Evolutionary conservation across 1,284 basidiomycete species (phyloP), one percentile per base, ranked within the genome.

Genomic region (Phellopilus nigrolimitatus): DNA sequence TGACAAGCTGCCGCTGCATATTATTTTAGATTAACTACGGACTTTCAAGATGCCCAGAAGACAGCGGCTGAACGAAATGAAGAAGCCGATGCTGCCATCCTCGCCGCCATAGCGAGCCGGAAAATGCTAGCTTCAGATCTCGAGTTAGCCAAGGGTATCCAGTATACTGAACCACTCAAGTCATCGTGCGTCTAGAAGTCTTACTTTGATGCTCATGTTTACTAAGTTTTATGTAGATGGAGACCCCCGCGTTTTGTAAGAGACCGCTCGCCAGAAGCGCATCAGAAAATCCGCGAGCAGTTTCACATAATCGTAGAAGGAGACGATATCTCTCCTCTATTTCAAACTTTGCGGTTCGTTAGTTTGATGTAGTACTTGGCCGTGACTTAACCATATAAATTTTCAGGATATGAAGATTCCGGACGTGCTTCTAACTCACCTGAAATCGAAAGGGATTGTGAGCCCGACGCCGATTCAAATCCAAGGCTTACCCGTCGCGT

Each of bases 401-500:
- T 22, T 56, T 19, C 56, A 92, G 84, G 97, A 99, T 66, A 99
- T 99, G 97, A 98, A 97, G 75, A 83, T 99, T 7, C 97, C 95
- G 2, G 75, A 79, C 30, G 78, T 85, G 5, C 80, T 99, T 21
- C 71, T 99, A 28, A 79, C 87, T 51, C 87, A 89, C 65, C 77
- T 99, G 41, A 84, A 83, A 64, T 76, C 80, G 30, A 92, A 94
- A 56, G 86, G 89, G 41, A 99, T 99, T 63, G 75, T 79, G 22
- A 76, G 71, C 28, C 97, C 97, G 0, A 95, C 97, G 0, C 95
- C 95, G 1, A 99, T 99, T 62, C 97, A 99, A 66, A 78, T 97
- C 43, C 97, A 99, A 71, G 97, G 97, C 15, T 84, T 99, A 41
- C 95, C 97, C 0, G 88, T 91, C 31, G 97, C 92, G 85, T 92